Conservation (phyloP, 768 basidiomycete species). For the Leucosporidium creatinivorum region DNA sequence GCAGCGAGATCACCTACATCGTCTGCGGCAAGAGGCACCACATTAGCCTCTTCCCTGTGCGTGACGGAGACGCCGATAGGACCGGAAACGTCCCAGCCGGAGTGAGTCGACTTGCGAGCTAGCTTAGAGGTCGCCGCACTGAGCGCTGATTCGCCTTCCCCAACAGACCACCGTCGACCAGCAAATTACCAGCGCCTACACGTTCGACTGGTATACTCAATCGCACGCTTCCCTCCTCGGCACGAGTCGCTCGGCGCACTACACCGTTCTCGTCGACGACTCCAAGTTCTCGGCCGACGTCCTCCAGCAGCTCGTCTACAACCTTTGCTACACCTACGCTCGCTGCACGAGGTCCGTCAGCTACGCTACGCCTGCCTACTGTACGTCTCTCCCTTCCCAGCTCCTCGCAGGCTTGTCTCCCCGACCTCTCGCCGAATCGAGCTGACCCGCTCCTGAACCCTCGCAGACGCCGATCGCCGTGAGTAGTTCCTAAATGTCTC, state of each 20-base stretch:
- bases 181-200: neutral
- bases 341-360: constrained; percentile 34
- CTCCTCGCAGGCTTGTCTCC: neutral
- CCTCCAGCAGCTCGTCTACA: constrained; percentile 12
- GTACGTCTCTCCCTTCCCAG: neutral
- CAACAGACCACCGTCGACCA: constrained; percentile 15
- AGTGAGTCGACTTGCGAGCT: too few species aligned
- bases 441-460: neutral
- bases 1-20: constrained; percentile 4
- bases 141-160: too few species aligned
- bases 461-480: too few species aligned
- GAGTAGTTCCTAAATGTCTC: too few species aligned
- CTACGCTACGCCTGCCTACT: neutral
- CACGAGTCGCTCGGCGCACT: constrained; percentile 9
- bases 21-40: constrained; percentile 31
- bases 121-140: constrained; percentile 6
- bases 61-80: too few species aligned
- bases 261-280: constrained; percentile 22
- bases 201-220: constrained; percentile 5
- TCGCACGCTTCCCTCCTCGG: constrained; percentile 18
- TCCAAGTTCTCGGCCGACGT: constrained; percentile 7
- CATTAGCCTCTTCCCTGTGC: constrained; percentile 22
- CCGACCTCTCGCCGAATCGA: neutral
- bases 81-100: too few species aligned
- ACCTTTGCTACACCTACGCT: constrained; percentile 6